Evolutionary conservation across 371 early-diverging fungal species (phyloP).

Genomic region (Conidiobolus incongruus): DNA sequence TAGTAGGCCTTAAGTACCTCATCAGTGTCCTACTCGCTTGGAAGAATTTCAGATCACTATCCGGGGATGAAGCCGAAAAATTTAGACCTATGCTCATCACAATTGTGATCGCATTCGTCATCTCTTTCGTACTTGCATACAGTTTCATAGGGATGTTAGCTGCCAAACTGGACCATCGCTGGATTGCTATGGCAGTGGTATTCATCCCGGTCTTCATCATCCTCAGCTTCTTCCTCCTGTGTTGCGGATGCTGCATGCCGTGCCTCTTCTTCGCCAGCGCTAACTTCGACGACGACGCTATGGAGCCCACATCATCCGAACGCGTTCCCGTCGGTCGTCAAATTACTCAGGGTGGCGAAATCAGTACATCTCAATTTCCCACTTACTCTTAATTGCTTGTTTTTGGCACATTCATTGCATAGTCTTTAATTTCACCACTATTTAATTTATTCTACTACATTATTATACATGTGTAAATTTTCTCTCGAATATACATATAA

Average conservation of each 20-base stretch:
- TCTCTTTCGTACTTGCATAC: conserved; percentile 32
- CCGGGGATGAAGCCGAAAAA: conserved; percentile 19
- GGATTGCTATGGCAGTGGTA: conserved; percentile 28
- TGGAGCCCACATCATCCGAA: too few species aligned
- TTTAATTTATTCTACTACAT: too few species aligned
- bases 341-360: too few species aligned
- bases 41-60: conserved; percentile 15
- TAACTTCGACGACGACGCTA: too few species aligned
- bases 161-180: conserved; percentile 20
- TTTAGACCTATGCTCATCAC: conserved; percentile 23
- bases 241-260: conserved; percentile 51
- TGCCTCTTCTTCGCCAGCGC: too few species aligned
- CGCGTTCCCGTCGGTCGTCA: too few species aligned
- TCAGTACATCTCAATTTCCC: too few species aligned
- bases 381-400: too few species aligned
- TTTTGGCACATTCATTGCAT: too few species aligned
- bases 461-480: too few species aligned
- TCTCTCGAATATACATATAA: too few species aligned
- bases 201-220: conserved; percentile 66
- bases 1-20: conserved; percentile 31
- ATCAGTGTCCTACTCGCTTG: conserved; percentile 22
- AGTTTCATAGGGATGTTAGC: conserved; percentile 47
- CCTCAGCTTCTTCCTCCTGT: conserved; percentile 32
- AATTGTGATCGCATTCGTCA: conserved; percentile 18
- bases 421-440: too few species aligned